Evolutionary conservation across 2,329 filamentous ascomycete genomes (phyloP).

Genomic region (Colletotrichum siamense): DNA sequence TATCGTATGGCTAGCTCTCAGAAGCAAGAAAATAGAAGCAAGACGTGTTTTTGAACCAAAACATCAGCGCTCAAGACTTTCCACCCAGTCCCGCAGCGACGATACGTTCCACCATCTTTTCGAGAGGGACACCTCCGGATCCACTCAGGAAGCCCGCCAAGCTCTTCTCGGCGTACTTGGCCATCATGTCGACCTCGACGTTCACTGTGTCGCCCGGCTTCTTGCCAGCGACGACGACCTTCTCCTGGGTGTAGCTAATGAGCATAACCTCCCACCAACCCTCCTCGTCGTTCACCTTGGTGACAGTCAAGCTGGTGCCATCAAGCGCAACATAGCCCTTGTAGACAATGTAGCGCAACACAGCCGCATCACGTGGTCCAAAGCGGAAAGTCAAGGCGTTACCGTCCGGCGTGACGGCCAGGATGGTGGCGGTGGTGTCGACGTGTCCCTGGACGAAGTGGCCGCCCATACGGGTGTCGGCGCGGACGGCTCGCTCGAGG

Average conservation of each 20-base stretch:
- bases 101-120: constrained; percentile 76
- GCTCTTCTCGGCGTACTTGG: constrained; percentile 89
- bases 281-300: constrained; percentile 78
- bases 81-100: constrained; percentile 70
- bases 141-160: constrained; percentile 79
- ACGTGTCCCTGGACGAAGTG: constrained; percentile 99
- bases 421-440: constrained; percentile 82
- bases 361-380: constrained; percentile 68
- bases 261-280: constrained; percentile 97
- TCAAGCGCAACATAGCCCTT: constrained; percentile 97
- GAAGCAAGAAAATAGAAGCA: neutral
- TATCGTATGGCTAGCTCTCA: neutral
- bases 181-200: constrained; percentile 89
- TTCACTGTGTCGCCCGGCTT: constrained; percentile 82
- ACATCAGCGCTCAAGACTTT: neutral
- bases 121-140: constrained; percentile 60
- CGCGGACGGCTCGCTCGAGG: constrained; percentile 90
- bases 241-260: constrained; percentile 94
- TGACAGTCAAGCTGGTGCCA: constrained; percentile 92
- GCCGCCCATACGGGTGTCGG: constrained; percentile 93
- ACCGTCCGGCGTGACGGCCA: constrained; percentile 77
- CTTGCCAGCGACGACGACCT: constrained; percentile 84
- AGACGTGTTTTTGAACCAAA: neutral
- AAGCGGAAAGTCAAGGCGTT: constrained; percentile 91
- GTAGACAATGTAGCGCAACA: constrained; percentile 89